phyloP scores from a whole-genome alignment of 495 filamentous ascomycete species.

The Cercophora samala region DNA sequence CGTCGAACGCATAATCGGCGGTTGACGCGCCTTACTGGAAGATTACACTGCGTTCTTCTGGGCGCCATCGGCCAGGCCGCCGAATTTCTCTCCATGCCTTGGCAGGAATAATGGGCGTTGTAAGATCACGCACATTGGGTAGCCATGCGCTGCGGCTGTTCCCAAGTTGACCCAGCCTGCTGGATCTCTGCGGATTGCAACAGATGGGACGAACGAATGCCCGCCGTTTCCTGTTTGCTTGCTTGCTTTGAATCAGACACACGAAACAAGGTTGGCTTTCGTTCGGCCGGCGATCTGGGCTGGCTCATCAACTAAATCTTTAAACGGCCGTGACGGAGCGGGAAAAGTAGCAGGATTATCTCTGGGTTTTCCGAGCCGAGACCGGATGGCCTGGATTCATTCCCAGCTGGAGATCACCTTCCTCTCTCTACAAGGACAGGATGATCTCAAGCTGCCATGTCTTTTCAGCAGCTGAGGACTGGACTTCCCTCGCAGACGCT shows the following conservation, averaged over 20 bases:
- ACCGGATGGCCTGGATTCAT: not conserved
- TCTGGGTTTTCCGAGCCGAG: slow-evolving; percentile 2
- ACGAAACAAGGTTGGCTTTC: not conserved
- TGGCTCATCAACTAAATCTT: not conserved
- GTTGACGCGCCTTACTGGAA: slow-evolving; percentile 11
- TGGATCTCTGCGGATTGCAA: not conserved
- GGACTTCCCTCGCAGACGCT: not conserved
- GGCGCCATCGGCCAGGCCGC: slow-evolving; percentile 8
- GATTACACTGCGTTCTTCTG: not conserved
- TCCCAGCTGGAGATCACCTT: not conserved
- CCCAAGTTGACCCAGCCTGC: slow-evolving; percentile 2
- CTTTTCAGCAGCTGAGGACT: not conserved
- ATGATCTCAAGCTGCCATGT: not conserved
- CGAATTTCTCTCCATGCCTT: not conserved
- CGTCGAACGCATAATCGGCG: not conserved
- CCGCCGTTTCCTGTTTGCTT: not conserved
- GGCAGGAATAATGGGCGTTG: slow-evolving; percentile 3
- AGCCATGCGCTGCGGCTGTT: slow-evolving; percentile 1
- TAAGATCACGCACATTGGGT: not conserved
- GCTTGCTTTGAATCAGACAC: not conserved
- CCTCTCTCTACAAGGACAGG: not conserved
- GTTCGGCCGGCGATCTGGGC: not conserved
- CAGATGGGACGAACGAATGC: not conserved
- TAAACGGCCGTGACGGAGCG: not conserved
- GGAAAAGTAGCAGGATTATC: not conserved